phyloP scores from a whole-genome alignment of 2,329 filamentous ascomycete genomes.

The Chalaropsis thielavioides region DNA sequence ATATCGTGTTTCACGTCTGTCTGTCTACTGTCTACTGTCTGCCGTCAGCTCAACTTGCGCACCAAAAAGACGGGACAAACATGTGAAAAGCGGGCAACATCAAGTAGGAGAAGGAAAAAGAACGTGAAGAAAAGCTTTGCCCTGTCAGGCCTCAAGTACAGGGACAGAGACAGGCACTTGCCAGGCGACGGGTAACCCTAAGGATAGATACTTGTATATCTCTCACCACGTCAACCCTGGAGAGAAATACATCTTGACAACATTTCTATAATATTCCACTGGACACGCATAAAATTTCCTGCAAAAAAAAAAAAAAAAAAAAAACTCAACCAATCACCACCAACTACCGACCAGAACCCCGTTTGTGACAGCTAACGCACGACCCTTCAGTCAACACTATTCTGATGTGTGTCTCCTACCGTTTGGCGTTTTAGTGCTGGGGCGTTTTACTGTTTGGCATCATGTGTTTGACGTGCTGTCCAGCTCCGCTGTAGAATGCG shows the following conservation, averaged over 20 bases:
- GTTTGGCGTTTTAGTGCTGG: background rate
- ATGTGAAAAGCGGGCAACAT: background rate
- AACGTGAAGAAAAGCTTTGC: background rate
- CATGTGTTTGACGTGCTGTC: background rate
- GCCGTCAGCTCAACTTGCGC: background rate
- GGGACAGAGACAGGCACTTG: background rate
- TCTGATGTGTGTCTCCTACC: background rate
- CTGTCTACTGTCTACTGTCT: background rate
- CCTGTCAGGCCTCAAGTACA: background rate
- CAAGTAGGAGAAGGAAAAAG: too few relatives aligned
- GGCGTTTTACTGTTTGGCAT: background rate
- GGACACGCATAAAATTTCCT: too few relatives aligned
- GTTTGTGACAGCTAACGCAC: background rate
- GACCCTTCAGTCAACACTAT: background rate
- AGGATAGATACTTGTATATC: too few relatives aligned
- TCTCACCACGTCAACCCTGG: too few relatives aligned
- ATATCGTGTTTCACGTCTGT: background rate
- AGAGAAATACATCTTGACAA: background rate
- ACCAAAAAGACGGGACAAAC: background rate
- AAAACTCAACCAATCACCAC: too few relatives aligned
- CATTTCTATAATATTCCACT: background rate
- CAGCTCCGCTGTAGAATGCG: background rate
- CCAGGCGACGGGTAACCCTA: too few relatives aligned
- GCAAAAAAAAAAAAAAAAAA: too few relatives aligned
- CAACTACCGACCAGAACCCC: background rate